phyloP scores from a whole-genome alignment of 2,329 filamentous ascomycete genomes.

The Aspergillus quadricinctus region DNA sequence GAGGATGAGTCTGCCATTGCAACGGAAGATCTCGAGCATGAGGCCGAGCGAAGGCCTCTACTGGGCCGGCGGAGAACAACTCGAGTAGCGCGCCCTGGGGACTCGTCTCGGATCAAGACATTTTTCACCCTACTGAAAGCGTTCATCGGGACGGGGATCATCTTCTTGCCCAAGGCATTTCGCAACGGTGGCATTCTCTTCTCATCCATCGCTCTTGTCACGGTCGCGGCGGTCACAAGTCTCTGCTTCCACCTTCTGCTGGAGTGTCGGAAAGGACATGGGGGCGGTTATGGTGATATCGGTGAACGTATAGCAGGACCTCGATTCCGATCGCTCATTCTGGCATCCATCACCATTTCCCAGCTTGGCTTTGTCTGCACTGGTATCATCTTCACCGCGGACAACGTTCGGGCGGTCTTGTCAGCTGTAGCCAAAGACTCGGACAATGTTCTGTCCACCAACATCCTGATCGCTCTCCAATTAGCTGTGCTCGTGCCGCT shows the following conservation, averaged over 20 bases:
- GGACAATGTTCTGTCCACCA: conserved; percentile 49
- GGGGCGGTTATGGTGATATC: conserved; percentile 71
- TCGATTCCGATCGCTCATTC: conserved; percentile 60
- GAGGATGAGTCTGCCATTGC: conserved; percentile 52
- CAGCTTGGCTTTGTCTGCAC: conserved; percentile 76
- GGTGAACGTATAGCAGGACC: conserved; percentile 62
- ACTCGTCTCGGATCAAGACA: conserved; percentile 65
- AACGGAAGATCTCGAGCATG: conserved; percentile 2
- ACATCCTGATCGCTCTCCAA: conserved; percentile 67
- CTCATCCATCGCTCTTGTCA: conserved; percentile 63
- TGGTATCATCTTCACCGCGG: conserved; percentile 71
- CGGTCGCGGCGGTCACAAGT: conserved; percentile 62
- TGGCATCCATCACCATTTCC: conserved; percentile 67
- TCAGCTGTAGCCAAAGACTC: conserved; percentile 54
- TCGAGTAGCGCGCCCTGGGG: conserved; percentile 48
- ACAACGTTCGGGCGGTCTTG: conserved; percentile 66
- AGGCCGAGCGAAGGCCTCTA: conserved; percentile 58
- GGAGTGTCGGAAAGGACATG: conserved; percentile 59
- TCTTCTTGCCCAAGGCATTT: conserved; percentile 77
- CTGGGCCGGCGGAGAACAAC: conserved; percentile 54
- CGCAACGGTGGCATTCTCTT: conserved; percentile 74
- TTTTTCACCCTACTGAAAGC: conserved; percentile 77
- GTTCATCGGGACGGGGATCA: conserved; percentile 75
- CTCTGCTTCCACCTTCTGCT: conserved; percentile 69
- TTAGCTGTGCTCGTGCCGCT: conserved; percentile 90